Percentiles rank a stretch among this genome's conserved stretches.
Conservation (phyloP, 2,329 filamentous ascomycete species). For the Verticillium nonalfalfae region DNA sequence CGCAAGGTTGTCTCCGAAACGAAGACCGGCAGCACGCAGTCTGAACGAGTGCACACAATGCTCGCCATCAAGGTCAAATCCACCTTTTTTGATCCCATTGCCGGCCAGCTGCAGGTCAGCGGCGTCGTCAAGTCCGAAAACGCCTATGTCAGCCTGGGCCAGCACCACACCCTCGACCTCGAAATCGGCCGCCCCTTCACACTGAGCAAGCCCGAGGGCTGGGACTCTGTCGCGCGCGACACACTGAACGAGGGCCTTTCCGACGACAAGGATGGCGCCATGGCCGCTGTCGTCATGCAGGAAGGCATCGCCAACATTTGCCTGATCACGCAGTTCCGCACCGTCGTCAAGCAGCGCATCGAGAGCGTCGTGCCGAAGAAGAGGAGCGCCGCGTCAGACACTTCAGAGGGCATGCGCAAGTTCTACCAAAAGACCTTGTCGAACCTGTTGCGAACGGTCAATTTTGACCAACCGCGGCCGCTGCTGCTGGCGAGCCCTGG, state of each 20-base stretch:
- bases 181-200: slow-evolving; percentile 86
- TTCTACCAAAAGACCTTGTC: slow-evolving; percentile 77
- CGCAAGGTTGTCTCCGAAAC: slow-evolving; percentile 46
- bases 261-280: slow-evolving; percentile 70
- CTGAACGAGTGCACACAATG: slow-evolving; percentile 49
- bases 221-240: slow-evolving; percentile 83
- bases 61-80: slow-evolving; percentile 51
- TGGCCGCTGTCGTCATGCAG: slow-evolving; percentile 90
- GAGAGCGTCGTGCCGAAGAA: slow-evolving; percentile 64
- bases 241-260: slow-evolving; percentile 74
- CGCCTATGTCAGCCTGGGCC: slow-evolving; percentile 43
- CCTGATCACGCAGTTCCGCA: slow-evolving; percentile 74
- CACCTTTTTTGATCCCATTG: slow-evolving; percentile 51
- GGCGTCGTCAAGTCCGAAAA: slow-evolving; percentile 49
- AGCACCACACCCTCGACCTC: slow-evolving; percentile 64
- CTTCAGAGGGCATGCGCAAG: slow-evolving; percentile 63
- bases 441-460: slow-evolving; percentile 70
- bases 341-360: slow-evolving; percentile 64
- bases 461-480: slow-evolving; percentile 64
- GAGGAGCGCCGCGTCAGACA: slow-evolving; percentile 55
- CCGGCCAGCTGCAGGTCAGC: slow-evolving; percentile 49
- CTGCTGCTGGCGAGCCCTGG: slow-evolving; percentile 84
- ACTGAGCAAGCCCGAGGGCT: slow-evolving; percentile 69
- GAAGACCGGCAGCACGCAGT: slow-evolving; percentile 38
- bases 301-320: slow-evolving; percentile 81